Evolutionary conservation across 441 rosid species (phyloP).

Genomic region (Gossypium gossypioides): DNA sequence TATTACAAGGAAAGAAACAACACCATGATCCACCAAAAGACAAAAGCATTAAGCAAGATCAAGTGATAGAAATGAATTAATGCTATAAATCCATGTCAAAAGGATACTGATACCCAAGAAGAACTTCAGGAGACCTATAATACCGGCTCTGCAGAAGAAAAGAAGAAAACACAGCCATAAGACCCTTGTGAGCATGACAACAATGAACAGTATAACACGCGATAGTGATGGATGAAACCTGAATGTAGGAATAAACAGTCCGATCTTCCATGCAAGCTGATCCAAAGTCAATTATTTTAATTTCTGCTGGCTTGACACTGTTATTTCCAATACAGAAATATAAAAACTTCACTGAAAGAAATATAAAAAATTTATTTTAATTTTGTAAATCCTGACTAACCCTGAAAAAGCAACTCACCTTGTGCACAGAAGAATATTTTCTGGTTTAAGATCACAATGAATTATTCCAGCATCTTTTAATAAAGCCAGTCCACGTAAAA

Average conservation of each 20-base stretch:
- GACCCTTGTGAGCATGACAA: conserved; percentile 10
- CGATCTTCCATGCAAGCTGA: conserved; percentile 99
- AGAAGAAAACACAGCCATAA: conserved; percentile 13
- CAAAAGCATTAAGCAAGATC: neutral
- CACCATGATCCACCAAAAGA: neutral
- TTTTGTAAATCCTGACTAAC: conserved; percentile 12
- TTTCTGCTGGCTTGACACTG: conserved; percentile 88
- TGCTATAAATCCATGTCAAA: conserved; percentile 7
- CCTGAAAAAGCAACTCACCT: conserved; percentile 45
- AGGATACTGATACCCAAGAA: conserved; percentile 99
- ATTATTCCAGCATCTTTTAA: conserved; percentile 95
- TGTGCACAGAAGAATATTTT: conserved; percentile 88
- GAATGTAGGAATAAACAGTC: conserved; percentile 96
- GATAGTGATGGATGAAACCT: conserved; percentile 40
- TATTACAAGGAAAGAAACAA: neutral
- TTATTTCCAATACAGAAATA: conserved; percentile 25
- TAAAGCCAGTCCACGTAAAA: conserved; percentile 78
- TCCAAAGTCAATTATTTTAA: conserved; percentile 98
- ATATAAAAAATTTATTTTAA: neutral
- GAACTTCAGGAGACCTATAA: conserved; percentile 98
- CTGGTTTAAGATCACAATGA: conserved; percentile 98
- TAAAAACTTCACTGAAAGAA: conserved; percentile 19
- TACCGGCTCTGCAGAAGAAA: conserved; percentile 86
- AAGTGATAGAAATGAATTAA: conserved; percentile 9
- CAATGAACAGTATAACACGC: conserved; percentile 3